Base-by-base conservation (phyloP, 139 green algal genomes). In the Volvox reticuliferus region DNA sequence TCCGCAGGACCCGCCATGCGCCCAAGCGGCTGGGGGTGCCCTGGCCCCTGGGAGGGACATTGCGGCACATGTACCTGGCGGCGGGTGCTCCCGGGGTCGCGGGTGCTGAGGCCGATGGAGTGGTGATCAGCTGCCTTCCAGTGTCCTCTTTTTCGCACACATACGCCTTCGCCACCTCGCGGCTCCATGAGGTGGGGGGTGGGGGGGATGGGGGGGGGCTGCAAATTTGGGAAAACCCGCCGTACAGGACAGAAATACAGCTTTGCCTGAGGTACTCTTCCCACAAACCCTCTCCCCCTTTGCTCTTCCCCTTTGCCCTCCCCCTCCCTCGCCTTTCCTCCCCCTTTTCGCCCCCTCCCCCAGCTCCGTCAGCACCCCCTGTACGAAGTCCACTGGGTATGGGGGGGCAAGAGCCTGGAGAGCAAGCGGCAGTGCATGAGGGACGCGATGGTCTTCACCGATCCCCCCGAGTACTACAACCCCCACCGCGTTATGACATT, bases 361-460 rank as follows among this genome's bases (percentile, higher is more conserved):
- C 55, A 87, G 92, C 87, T 86, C 30, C 37, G 19, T 22, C 78
- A 35, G 78, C 89, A 92, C 68, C 80, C 89, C 33, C 69, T 94
- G 85, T 92, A 93, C 71, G 79, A 88, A 79, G 84, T 94, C 32
- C 89, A 94, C 75, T 89, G 91, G 92, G 92, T 93, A 36, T 86
- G 92, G 37, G 85, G 88, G 37, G 85, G 91, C 44, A 82, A 67
- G 71, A 92, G 85, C 21, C 79, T 90, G 80, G 91, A 91, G 55
- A 89, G 84, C 89, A 93, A 93, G 79, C 79, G 85, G 24, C 44
- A 69, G 44, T 71, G 24, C 77, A 88, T 94, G 89, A 75, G 92
- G 36, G 89, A 93, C 68, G 85, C 88, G 28, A 22, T 61, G 26
- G 79, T 30, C 33, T 78, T 88, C 77, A 21, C 28, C 19, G 89